Evolutionary conservation across 345 rosid genomes (phyloP), one percentile per base, ranked within the genome.

Genomic region (Hibiscus trionum): DNA sequence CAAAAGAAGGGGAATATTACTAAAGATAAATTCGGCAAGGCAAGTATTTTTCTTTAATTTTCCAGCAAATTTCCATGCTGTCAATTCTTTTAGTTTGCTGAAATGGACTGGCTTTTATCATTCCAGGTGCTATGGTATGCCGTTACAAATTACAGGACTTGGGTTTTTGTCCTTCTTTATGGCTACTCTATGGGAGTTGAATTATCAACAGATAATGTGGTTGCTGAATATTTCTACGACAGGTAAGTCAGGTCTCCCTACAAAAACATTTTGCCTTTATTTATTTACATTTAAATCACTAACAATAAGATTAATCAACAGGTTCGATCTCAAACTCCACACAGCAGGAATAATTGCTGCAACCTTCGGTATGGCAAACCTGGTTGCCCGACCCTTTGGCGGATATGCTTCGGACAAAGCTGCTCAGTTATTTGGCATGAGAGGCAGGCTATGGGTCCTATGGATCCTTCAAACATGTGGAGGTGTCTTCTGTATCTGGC

Each of bases 111-210:
- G 16, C 16, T 26, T 39, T 57, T 29, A 15, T 53, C 62, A 52
- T 50, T 37, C 73, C 88, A 93, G 97, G 86, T 93, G 50, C n/a
- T 93, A 4, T 88, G 91, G 96, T 82, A 90, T 75, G 93, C 98
- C 31, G 29, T 90, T 77, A 86, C 90, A 4, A 93, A 93, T 78
- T 93, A 90, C 44, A 84, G 98, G 78, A 93, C 98, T 8, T 93
- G 96, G 96, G 82, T 93, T 75, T 93, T 90, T 77, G 90, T 82
- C 72, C 90, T 93, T 5, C 88, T 93, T 39, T 90, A 90, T 70
- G 98, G 98, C 33, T 90, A 87, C 71, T 89, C 96, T 26, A 88
- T 90, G 96, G 96, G 98, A 8, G 97, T 93, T 19, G 98, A 93
- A 68, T 70, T 93, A 49, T 74, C 97, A 0, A 90, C 84, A 2